A percentile compares a stretch with the other conserved stretches of the same genome.
These are phyloP conservation scores for Phaeosphaeriaceae sp. DNA, from an alignment of 2,329 filamentous ascomycete genomes.

Conservation along the genomic window DNA sequence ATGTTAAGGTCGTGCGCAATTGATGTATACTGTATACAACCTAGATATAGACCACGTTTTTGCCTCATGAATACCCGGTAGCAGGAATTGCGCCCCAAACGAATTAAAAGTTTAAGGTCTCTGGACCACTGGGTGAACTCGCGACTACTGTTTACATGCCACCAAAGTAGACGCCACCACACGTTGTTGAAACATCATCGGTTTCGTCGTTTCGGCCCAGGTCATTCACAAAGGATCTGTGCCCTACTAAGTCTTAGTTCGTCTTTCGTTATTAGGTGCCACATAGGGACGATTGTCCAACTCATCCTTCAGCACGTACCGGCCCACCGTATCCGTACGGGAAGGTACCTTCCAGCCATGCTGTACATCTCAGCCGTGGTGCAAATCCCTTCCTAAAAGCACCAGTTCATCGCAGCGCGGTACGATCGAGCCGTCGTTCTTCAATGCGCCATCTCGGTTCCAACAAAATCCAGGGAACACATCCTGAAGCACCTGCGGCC, in stretches of 20 bases:
- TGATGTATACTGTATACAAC: not conserved
- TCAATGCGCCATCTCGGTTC: not conserved
- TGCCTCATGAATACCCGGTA: not conserved
- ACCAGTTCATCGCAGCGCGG: not conserved
- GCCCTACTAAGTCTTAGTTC: too few species aligned
- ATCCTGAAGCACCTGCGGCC: not conserved
- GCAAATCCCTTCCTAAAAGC: not conserved
- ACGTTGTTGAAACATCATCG: too few species aligned
- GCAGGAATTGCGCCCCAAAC: not conserved
- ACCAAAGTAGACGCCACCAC: too few species aligned
- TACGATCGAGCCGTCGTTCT: not conserved
- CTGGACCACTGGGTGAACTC: not conserved
- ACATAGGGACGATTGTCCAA: too few species aligned
- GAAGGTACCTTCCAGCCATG: not conserved
- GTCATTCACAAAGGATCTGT: too few species aligned
- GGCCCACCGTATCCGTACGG: not conserved
- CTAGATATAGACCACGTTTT: not conserved
- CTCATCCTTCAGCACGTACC: too few species aligned
- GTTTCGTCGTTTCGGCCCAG: too few species aligned
- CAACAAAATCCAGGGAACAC: not conserved
- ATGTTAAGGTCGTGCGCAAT: conserved; percentile 13
- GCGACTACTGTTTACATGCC: too few species aligned
- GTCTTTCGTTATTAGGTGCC: too few species aligned
- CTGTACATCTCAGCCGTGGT: not conserved
- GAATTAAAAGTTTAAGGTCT: not conserved